phyloP scores from a whole-genome alignment of 2,329 filamentous ascomycete species.

The Hirsutella minnesotensis region DNA sequence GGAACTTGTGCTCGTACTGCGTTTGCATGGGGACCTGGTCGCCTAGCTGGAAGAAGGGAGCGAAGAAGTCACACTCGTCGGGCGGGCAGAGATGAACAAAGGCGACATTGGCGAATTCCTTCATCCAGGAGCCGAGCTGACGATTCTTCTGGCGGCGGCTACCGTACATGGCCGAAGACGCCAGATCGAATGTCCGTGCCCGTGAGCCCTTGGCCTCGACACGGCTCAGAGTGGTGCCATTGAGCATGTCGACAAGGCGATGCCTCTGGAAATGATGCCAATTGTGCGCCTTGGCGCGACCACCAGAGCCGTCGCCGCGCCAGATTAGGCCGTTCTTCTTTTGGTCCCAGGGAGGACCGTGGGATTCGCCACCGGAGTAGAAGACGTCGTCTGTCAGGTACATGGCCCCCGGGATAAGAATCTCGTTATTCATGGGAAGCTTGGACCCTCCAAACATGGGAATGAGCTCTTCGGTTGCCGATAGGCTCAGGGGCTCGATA shows the following conservation, averaged over 20 bases:
- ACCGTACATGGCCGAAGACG: slow-evolving; percentile 28
- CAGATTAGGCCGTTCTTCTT: slow-evolving; percentile 47
- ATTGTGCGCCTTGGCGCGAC: slow-evolving; percentile 36
- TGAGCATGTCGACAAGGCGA: slow-evolving; percentile 57
- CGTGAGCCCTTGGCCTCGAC: slow-evolving; percentile 29
- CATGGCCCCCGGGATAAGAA: slow-evolving; percentile 52
- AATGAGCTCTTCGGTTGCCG: slow-evolving; percentile 40
- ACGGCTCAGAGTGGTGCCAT: slow-evolving; percentile 42
- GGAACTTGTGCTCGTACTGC: slow-evolving; percentile 48
- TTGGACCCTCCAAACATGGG: slow-evolving; percentile 54
- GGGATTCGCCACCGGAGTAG: slow-evolving; percentile 43
- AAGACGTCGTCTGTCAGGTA: slow-evolving; percentile 47
- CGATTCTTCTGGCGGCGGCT: slow-evolving; percentile 21
- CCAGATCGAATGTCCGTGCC: slow-evolving; percentile 37
- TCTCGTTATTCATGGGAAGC: slow-evolving; percentile 50
- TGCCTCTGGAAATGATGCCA: slow-evolving; percentile 64
- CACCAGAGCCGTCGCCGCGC: slow-evolving; percentile 55
- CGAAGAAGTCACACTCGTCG: slow-evolving; percentile 26
- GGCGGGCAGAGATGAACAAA: slow-evolving; percentile 29
- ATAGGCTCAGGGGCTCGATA: slow-evolving; percentile 38
- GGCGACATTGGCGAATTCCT: slow-evolving; percentile 27
- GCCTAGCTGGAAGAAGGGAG: slow-evolving; percentile 20
- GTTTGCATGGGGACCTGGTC: slow-evolving; percentile 28
- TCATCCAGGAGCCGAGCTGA: slow-evolving; percentile 28
- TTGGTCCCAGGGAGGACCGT: slow-evolving; percentile 44